phyloP scores from a whole-genome alignment of 306 rosid genomes.

The Vigna mungo region DNA sequence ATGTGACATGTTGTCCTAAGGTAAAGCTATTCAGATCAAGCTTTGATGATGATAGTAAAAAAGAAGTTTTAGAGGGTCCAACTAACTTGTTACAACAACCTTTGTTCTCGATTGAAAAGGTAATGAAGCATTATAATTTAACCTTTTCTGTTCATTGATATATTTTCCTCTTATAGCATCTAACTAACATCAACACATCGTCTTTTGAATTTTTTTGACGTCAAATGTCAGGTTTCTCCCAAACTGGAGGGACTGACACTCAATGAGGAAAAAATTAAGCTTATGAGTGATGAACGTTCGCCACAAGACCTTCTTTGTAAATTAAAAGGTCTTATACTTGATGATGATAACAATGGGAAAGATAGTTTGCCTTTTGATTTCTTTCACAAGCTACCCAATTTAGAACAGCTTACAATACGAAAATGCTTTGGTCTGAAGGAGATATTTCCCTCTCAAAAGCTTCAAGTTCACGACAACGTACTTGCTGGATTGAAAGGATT shows the following conservation, averaged over 20 bases:
- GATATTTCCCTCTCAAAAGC: conserved; percentile 13
- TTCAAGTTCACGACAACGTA: neutral
- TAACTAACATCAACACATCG: too few relatives aligned
- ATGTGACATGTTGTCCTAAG: neutral
- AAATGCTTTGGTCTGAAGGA: neutral
- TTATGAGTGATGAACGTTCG: neutral
- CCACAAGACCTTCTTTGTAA: neutral
- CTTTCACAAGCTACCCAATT: neutral
- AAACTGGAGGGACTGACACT: neutral
- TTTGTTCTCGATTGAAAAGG: neutral
- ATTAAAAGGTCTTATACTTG: neutral
- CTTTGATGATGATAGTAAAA: too few relatives aligned
- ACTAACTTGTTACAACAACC: neutral
- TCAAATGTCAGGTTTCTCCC: neutral
- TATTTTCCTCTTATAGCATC: neutral
- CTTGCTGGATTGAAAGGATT: too few relatives aligned
- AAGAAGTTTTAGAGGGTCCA: too few relatives aligned
- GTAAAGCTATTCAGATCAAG: neutral
- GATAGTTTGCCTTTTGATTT: neutral
- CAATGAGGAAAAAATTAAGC: neutral
- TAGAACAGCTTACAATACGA: neutral
- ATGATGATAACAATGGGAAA: neutral
- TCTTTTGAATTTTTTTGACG: neutral
- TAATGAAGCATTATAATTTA: neutral
- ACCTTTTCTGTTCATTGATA: neutral